Evolutionary conservation across 345 rosid genomes (phyloP).

Genomic region (Lepidium aucheri): DNA sequence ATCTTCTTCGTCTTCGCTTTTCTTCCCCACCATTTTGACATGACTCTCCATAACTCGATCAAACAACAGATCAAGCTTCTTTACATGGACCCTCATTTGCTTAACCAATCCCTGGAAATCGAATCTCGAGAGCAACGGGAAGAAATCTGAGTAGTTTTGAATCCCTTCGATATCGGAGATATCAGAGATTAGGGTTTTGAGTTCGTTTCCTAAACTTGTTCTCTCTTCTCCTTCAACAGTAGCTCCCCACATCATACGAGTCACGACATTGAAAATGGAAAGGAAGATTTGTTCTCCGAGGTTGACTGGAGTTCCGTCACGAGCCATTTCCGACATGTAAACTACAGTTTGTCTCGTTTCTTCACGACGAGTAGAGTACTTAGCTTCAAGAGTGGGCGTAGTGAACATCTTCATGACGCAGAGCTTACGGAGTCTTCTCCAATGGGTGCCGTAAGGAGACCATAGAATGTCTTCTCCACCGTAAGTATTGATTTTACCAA

Average conservation of each 20-base stretch:
- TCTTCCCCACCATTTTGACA: constrained; percentile 17
- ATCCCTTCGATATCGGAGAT: constrained; percentile 28
- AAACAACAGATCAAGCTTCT: constrained; percentile 14
- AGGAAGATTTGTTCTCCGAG: constrained; percentile 27
- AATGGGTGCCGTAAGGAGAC: constrained; percentile 31
- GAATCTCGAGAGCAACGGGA: constrained; percentile 38
- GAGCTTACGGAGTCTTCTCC: constrained; percentile 26
- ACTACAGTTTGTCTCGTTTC: constrained; percentile 27
- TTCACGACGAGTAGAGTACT: constrained; percentile 27
- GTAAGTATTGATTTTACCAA: constrained; percentile 11
- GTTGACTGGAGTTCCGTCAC: constrained; percentile 10
- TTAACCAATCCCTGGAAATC: constrained; percentile 44
- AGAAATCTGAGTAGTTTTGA: constrained; percentile 47
- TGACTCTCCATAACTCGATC: constrained; percentile 21
- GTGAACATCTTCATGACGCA: constrained; percentile 32
- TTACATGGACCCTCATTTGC: constrained; percentile 25
- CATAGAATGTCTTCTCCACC: constrained; percentile 31
- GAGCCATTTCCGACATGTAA: constrained; percentile 32
- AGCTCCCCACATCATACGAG: constrained; percentile 47
- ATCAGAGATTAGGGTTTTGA: constrained; percentile 23
- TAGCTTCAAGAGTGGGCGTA: constrained; percentile 28
- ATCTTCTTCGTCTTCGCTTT: constrained; percentile 18
- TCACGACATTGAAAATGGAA: constrained; percentile 33
- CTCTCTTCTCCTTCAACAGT: constrained; percentile 33
- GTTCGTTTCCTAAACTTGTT: constrained; percentile 24